A percentile compares a stretch with the other conserved stretches of the same genome.
These are phyloP conservation scores for Piloderma croceum DNA, from an alignment of 768 basidiomycete species.

Conservation along the genomic window DNA sequence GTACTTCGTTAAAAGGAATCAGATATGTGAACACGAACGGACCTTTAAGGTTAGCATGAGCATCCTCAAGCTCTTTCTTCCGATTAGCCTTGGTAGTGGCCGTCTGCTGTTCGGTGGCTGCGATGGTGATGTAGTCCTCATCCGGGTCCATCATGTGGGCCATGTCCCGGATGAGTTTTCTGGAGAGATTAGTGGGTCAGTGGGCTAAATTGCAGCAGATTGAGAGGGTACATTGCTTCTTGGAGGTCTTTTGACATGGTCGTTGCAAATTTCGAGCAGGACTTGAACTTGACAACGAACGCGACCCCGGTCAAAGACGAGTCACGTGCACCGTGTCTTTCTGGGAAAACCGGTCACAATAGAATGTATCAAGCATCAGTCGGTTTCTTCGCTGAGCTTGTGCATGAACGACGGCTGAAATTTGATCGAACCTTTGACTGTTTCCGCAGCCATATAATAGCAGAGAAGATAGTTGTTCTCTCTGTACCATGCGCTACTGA, in stretches of 20 bases:
- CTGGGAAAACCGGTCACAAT: too few species aligned
- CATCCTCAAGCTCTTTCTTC: slow-evolving; percentile 65
- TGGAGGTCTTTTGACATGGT: background rate
- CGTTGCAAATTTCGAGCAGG: too few species aligned
- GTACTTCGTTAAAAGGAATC: background rate
- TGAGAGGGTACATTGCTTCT: background rate
- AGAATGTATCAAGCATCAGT: too few species aligned
- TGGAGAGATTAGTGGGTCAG: slow-evolving; percentile 19
- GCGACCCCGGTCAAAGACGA: too few species aligned
- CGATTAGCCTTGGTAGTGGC: slow-evolving; percentile 48
- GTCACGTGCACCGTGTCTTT: too few species aligned
- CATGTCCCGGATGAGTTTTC: slow-evolving; percentile 67
- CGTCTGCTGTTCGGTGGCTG: slow-evolving; percentile 67
- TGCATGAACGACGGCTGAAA: too few species aligned
- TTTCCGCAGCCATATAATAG: too few species aligned
- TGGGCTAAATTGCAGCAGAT: background rate
- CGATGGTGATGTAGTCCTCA: slow-evolving; percentile 73
- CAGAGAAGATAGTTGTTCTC: too few species aligned
- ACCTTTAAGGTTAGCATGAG: slow-evolving; percentile 63
- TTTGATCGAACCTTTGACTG: too few species aligned
- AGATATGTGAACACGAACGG: slow-evolving; percentile 2
- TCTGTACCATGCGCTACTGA: too few species aligned
- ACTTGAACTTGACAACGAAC: too few species aligned
- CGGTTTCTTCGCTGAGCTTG: too few species aligned
- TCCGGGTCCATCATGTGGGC: slow-evolving; percentile 69